Percentiles rank a stretch among this genome's conserved stretches.
Evolutionary conservation across 352 stramenopile genomes (phyloP).

Genomic region (Globisporangium irregulare): DNA sequence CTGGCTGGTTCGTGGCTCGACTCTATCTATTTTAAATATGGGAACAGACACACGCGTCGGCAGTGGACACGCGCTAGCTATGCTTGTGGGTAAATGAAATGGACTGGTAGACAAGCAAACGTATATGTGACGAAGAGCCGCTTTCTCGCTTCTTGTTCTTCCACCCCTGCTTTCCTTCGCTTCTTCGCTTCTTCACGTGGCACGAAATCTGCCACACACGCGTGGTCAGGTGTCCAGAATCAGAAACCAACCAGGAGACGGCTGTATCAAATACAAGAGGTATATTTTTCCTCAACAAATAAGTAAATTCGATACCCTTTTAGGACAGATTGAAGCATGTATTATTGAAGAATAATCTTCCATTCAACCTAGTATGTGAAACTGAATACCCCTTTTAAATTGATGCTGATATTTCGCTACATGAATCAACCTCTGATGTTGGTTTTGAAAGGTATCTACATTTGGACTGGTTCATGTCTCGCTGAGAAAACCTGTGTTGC

Average conservation of each 20-base stretch:
- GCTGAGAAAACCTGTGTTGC: not conserved
- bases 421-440: no score
- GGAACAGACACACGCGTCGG: not conserved
- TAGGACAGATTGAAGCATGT: no score
- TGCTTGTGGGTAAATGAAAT: no score
- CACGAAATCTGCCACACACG: not conserved
- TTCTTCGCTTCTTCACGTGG: slow-evolving; percentile 13
- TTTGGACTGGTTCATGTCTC: not conserved
- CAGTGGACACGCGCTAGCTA: not conserved
- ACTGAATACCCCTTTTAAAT: no score
- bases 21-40: slow-evolving; percentile 15
- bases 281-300: not conserved
- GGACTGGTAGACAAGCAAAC: not conserved
- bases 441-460: not conserved
- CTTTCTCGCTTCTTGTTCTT: not conserved
- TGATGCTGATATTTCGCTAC: no score
- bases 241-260: not conserved
- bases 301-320: not conserved
- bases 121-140: not conserved
- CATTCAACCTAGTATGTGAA: no score
- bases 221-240: not conserved
- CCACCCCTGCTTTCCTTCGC: no score
- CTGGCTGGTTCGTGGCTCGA: not conserved
- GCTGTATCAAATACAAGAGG: not conserved
- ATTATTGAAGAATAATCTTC: no score